Evolutionary conservation across 352 stramenopile species (phyloP).

Genomic region (Pythium monospermum): DNA sequence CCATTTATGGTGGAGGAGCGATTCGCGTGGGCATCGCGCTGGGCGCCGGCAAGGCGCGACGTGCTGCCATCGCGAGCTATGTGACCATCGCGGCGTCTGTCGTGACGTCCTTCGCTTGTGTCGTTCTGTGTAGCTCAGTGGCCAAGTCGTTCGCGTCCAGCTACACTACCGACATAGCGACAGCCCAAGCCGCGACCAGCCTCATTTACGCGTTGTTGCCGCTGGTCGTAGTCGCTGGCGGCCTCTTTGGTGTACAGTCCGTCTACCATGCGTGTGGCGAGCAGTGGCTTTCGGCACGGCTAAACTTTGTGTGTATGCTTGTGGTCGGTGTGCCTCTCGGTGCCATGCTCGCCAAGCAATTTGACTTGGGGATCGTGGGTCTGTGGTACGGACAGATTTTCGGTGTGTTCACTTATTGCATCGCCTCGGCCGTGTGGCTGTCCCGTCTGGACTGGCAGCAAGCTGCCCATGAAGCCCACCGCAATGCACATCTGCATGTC

Average conservation of each 20-base stretch:
- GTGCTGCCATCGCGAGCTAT: constrained; percentile 13
- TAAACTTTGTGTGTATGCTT: constrained; percentile 26
- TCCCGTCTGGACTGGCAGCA: constrained; percentile 37
- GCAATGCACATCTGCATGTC: constrained; percentile 25
- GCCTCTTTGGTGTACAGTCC: constrained; percentile 14
- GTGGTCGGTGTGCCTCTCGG: constrained; percentile 24
- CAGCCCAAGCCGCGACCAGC: constrained; percentile 1
- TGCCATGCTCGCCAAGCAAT: constrained; percentile 14
- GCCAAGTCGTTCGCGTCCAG: constrained; percentile 15
- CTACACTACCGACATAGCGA: constrained; percentile 19
- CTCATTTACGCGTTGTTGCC: constrained; percentile 6
- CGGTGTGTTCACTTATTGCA: constrained; percentile 12
- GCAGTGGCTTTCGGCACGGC: constrained; percentile 20
- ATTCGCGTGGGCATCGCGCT: constrained; percentile 30
- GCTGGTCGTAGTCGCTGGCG: constrained; percentile 16
- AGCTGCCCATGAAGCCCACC: constrained; percentile 40
- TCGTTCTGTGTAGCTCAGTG: constrained; percentile 6
- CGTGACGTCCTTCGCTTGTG: constrained; percentile 1
- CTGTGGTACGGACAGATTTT: constrained; percentile 29
- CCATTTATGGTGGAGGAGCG: constrained; percentile 19
- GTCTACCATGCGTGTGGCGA: constrained; percentile 20
- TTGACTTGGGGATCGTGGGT: constrained; percentile 22
- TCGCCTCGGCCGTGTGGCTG: constrained; percentile 29
- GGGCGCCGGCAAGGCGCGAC: constrained; percentile 19
- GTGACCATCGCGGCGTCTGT: constrained; percentile 5